Base-by-base conservation (phyloP, 768 basidiomycete species). In the Gloeostereum incarnatum region DNA sequence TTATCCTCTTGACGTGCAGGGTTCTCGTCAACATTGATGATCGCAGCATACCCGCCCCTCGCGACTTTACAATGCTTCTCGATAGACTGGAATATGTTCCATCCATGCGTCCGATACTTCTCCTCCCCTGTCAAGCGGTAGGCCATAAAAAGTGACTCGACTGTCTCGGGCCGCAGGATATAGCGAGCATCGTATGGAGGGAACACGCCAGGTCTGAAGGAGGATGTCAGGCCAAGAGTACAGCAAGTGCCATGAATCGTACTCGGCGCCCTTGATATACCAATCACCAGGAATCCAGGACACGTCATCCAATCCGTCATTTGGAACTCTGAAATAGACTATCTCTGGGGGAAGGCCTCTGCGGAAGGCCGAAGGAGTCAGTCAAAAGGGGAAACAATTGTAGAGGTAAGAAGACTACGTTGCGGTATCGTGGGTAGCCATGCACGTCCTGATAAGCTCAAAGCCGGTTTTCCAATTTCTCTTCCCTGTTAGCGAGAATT, bases 161-260 rank as follows among this genome's bases (percentile, higher is more conserved):
- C 74, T 1, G 93, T 98, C 64, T 98, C 93, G 2, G 93, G 93
- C 5, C 88, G 83, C 6, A 98, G 77, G 57, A 97, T 96, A 55
- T 98, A 96, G 26, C 91, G 77, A 8, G 90, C 90, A 48, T 94
- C 91, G 45, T 91, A 81, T 1, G 78, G 69, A 9, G 71, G 65
- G 38, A 57, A 50, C 46, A 58, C 65, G 14, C 58, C 67, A 4
- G 53, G 52, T 5, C 63, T 66, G 23, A 54, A 36, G 20, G 3
- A 27, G 16, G 13, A n/a, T 10, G 14, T 30, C 5, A 36, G 21
- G 24, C n/a, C 36, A 27, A 31, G 19, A 27, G 10, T 18, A 7
- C 27, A 8, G 18, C 13, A 38, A 25, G 8, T 7, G 7, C 5
- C 18, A 2, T 9, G 10, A 19, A 5, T 53, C 73, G 45, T 44